These are phyloP conservation scores for Amanita pseudoporphyria DNA, from an alignment of 768 basidiomycete species.

Conservation along the genomic window DNA sequence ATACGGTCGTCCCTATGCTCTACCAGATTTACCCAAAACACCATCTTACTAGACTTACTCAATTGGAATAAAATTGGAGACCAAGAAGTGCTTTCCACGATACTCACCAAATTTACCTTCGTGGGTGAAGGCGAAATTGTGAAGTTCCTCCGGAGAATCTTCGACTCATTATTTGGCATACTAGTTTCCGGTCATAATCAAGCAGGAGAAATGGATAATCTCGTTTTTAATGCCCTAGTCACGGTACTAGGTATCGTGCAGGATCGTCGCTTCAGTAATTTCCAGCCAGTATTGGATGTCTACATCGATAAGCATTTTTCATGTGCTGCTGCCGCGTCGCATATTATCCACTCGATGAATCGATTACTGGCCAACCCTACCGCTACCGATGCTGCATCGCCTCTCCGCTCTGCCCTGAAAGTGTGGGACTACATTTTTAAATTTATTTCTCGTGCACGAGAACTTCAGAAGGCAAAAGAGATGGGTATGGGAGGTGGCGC, in stretches of 20 bases:
- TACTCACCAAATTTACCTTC: constrained; percentile 81
- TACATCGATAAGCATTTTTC: constrained; percentile 89
- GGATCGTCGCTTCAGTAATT: constrained; percentile 92
- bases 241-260: constrained; percentile 88
- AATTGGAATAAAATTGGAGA: constrained; percentile 70
- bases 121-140: constrained; percentile 93
- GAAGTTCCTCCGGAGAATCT: constrained; percentile 84
- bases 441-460: constrained; percentile 84
- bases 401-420: constrained; percentile 82
- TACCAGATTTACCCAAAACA: constrained; percentile 86
- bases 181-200: constrained; percentile 69
- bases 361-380: constrained; percentile 67
- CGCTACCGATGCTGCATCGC: constrained; percentile 60
- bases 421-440: constrained; percentile 98
- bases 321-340: constrained; percentile 70
- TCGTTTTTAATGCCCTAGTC: constrained; percentile 87
- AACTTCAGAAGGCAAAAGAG: constrained; percentile 78
- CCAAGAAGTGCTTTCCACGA: constrained; percentile 54
- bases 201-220: constrained; percentile 67
- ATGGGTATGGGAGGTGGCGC: constrained; percentile 70
- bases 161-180: constrained; percentile 89
- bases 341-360: constrained; percentile 84
- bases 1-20: constrained; percentile 90
- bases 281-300: constrained; percentile 86
- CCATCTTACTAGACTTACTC: constrained; percentile 68